Percentiles rank a stretch among this genome's conserved stretches.
Evolutionary conservation across 106 monocot species (phyloP).

Genomic region (Dendrobium catenatum): DNA sequence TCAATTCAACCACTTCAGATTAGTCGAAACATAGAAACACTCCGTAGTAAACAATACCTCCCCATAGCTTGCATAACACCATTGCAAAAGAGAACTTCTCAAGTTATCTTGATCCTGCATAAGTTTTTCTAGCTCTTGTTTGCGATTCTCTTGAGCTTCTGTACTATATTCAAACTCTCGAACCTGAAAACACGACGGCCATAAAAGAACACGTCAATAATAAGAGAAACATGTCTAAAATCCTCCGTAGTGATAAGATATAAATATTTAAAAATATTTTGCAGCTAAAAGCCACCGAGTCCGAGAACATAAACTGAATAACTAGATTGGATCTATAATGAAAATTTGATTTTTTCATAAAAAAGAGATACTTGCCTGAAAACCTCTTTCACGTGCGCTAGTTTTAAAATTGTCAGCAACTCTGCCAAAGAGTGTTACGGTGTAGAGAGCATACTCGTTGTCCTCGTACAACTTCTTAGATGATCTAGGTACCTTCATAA

Average conservation of each 20-base stretch:
- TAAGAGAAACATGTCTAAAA: background rate
- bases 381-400: constrained; percentile 82
- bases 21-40: background rate
- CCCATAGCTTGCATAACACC: constrained; percentile 95
- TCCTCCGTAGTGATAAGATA: background rate
- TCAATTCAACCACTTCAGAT: background rate
- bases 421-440: constrained; percentile 71
- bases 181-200: constrained; percentile 30
- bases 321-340: background rate
- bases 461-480: constrained; percentile 87
- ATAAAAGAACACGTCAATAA: background rate
- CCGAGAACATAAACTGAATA: background rate
- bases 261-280: background rate
- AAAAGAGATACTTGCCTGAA: constrained; percentile 64
- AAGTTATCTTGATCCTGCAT: constrained; percentile 72
- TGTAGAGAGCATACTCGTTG: constrained; percentile 94
- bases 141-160: constrained; percentile 74
- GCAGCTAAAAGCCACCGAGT: background rate
- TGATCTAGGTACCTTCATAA: constrained; percentile 75
- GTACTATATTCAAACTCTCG: constrained; percentile 89
- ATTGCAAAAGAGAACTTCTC: constrained; percentile 79
- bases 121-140: constrained; percentile 79
- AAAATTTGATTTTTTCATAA: background rate
- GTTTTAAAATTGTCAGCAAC: constrained; percentile 82
- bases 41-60: constrained; percentile 41